Conservation (phyloP, 306 rosid genomes). For the Quillaja saponaria region DNA sequence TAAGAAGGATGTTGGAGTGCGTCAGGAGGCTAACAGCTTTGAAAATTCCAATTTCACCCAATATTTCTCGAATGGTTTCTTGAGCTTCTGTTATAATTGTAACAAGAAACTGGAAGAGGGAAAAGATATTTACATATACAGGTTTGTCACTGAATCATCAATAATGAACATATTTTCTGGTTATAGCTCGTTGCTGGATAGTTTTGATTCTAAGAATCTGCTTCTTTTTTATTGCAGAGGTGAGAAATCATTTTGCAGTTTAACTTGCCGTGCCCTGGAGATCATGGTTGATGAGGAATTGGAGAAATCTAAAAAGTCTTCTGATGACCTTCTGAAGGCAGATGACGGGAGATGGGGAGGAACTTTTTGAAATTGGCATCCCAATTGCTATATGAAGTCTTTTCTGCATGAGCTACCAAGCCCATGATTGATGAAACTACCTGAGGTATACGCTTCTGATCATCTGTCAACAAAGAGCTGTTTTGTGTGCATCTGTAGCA, state of each 20-base stretch:
- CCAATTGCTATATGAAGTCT: slow-evolving; percentile 43
- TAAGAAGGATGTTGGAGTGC: slow-evolving; percentile 34
- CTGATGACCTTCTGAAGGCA: slow-evolving; percentile 37
- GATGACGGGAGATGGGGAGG: slow-evolving; percentile 34
- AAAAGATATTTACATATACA: slow-evolving; percentile 82
- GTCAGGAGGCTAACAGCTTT: neutral
- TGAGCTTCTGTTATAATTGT: slow-evolving; percentile 75
- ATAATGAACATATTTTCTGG: neutral
- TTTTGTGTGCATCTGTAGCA: slow-evolving; percentile 66
- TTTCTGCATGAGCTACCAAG: slow-evolving; percentile 24
- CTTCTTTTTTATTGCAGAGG: slow-evolving; percentile 59
- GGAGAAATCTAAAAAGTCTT: slow-evolving; percentile 45
- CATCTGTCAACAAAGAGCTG: slow-evolving; percentile 80
- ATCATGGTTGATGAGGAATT: slow-evolving; percentile 72
- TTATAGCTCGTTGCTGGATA: slow-evolving; percentile 8
- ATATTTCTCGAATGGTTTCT: slow-evolving; percentile 55
- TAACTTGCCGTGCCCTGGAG: slow-evolving; percentile 66
- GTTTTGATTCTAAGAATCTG: slow-evolving; percentile 4
- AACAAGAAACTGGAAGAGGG: slow-evolving; percentile 74
- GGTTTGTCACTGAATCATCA: slow-evolving; percentile 41
- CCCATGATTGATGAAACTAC: slow-evolving; percentile 18
- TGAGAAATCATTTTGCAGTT: slow-evolving; percentile 86
- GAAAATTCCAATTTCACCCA: slow-evolving; percentile 36
- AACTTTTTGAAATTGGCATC: slow-evolving; percentile 49
- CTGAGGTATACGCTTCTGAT: slow-evolving; percentile 53